These are phyloP conservation scores for Dalbergia oliveri DNA, from an alignment of 306 rosid genomes.

Conservation along the genomic window DNA sequence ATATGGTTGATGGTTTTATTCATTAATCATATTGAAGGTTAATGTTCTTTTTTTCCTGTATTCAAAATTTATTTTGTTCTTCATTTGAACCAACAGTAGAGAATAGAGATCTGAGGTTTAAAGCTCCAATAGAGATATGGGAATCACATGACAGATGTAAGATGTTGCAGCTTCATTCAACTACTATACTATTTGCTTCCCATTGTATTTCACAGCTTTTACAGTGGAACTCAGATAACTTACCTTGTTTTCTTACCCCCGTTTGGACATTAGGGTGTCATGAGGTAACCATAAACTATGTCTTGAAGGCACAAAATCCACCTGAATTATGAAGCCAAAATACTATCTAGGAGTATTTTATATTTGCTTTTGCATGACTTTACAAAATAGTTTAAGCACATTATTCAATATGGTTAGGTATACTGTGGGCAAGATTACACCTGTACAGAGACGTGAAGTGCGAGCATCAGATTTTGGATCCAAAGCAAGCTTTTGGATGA, in stretches of 20 bases:
- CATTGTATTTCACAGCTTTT: conserved; percentile 42
- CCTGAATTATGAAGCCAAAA: conserved; percentile 22
- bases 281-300: conserved; percentile 26
- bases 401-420: conserved; percentile 73
- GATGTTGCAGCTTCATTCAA: conserved; percentile 39
- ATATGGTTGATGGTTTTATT: conserved; percentile 18
- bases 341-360: not conserved
- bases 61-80: conserved; percentile 12
- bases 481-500: conserved; percentile 96
- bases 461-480: conserved; percentile 85
- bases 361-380: conserved; percentile 36
- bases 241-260: not conserved
- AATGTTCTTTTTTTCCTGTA: conserved; percentile 14
- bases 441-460: conserved; percentile 86
- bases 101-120: conserved; percentile 18
- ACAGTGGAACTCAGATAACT: conserved; percentile 14
- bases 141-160: conserved; percentile 35
- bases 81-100: conserved; percentile 10
- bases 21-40: conserved; percentile 23
- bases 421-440: conserved; percentile 95
- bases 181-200: conserved; percentile 40
- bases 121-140: not conserved
- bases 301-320: conserved; percentile 11
- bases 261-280: conserved; percentile 9
- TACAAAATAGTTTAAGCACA: conserved; percentile 38